Conservation (phyloP, 768 basidiomycete genomes). For the Boletellus emodensis region DNA sequence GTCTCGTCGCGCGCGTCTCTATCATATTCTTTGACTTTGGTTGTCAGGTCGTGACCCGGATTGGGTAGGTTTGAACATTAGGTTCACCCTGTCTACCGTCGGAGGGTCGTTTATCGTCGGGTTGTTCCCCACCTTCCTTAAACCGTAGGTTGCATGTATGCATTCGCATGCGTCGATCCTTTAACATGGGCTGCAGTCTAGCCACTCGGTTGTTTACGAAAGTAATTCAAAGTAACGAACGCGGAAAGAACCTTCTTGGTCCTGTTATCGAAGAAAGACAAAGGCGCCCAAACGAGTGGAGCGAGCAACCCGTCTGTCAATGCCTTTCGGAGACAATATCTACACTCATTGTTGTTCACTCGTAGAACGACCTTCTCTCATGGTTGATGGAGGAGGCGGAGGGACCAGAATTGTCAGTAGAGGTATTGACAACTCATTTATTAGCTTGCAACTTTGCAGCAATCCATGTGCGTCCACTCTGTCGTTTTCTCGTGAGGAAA, state of each 20-base stretch:
- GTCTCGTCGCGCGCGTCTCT: neutral
- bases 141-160: slow-evolving; percentile 22
- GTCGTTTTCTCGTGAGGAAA: too few species aligned
- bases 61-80: slow-evolving; percentile 20
- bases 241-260: slow-evolving; percentile 13
- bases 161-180: neutral
- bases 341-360: neutral
- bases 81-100: slow-evolving; percentile 26
- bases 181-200: slow-evolving; percentile 6
- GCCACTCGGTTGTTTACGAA: slow-evolving; percentile 13
- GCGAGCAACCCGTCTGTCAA: slow-evolving; percentile 3
- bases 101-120: slow-evolving; percentile 17
- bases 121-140: slow-evolving; percentile 31
- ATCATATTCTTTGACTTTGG: neutral
- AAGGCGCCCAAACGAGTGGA: neutral
- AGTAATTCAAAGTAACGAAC: neutral
- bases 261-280: slow-evolving; percentile 30
- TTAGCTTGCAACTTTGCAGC: slow-evolving; percentile 17
- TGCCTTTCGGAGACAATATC: neutral
- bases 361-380: slow-evolving; percentile 32
- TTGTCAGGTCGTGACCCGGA: slow-evolving; percentile 4
- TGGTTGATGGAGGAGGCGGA: slow-evolving; percentile 30
- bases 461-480: slow-evolving; percentile 16
- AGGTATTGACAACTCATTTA: slow-evolving; percentile 19
- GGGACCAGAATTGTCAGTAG: slow-evolving; percentile 9